phyloP scores from a whole-genome alignment of 371 early-diverging fungal genomes.

The Blastocladiella emersonii region DNA sequence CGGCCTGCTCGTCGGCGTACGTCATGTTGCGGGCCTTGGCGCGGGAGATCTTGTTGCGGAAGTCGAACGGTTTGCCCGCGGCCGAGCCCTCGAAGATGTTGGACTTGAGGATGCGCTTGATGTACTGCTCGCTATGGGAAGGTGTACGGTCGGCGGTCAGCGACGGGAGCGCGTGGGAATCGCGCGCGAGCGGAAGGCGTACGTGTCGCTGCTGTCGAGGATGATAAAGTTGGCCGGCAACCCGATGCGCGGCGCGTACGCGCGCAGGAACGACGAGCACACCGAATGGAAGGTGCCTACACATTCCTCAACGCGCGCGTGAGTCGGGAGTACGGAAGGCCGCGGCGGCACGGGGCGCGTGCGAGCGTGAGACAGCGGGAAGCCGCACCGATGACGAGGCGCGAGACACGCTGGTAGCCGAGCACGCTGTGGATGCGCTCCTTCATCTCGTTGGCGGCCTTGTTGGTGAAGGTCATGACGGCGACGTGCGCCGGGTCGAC shows the following conservation, averaged over 20 bases:
- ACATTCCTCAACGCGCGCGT: too few relatives aligned
- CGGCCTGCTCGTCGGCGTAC: neutral
- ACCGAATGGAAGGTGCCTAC: conserved; percentile 47
- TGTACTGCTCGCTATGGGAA: too few relatives aligned
- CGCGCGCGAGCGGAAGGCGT: too few relatives aligned
- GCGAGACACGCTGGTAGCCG: too few relatives aligned
- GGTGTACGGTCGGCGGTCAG: too few relatives aligned
- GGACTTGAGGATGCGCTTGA: too few relatives aligned
- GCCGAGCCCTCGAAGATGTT: too few relatives aligned
- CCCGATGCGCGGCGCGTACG: conserved; percentile 16
- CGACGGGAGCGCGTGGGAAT: conserved; percentile 9
- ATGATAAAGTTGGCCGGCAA: conserved; percentile 27
- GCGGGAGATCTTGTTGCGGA: conserved; percentile 11
- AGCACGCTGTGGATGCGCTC: conserved; percentile 21
- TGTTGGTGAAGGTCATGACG: conserved; percentile 50
- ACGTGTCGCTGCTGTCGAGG: conserved; percentile 26
- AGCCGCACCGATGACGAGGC: too few relatives aligned
- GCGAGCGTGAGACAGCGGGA: too few relatives aligned
- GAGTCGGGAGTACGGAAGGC: too few relatives aligned
- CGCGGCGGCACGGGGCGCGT: too few relatives aligned
- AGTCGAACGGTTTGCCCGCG: too few relatives aligned
- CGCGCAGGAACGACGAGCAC: conserved; percentile 27
- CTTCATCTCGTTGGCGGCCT: conserved; percentile 45
- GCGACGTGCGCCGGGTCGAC: conserved; percentile 25
- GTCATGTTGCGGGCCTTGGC: conserved; percentile 18